These are phyloP conservation scores for Amauroascus niger DNA, from an alignment of 2,329 filamentous ascomycete genomes.

Conservation along the genomic window DNA sequence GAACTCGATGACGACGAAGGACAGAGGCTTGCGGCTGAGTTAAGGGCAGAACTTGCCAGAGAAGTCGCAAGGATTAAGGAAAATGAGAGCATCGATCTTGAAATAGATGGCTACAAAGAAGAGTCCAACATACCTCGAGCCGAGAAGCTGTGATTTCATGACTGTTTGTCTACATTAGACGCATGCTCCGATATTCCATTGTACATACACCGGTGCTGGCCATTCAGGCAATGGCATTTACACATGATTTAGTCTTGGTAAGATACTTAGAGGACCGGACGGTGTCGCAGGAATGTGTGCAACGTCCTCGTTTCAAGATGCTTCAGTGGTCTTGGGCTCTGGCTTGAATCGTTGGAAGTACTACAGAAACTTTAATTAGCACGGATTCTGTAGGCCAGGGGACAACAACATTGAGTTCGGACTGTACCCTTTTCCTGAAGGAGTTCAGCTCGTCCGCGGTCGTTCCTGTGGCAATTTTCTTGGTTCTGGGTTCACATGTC, in stretches of 20 bases:
- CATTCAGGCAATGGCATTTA: background rate
- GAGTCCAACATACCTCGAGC: background rate
- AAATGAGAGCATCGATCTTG: conserved; percentile 31
- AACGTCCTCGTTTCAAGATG: background rate
- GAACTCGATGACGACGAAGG: conserved; percentile 41
- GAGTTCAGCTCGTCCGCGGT: conserved; percentile 58
- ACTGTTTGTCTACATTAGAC: background rate
- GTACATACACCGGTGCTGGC: background rate
- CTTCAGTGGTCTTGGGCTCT: background rate
- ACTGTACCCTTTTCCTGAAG: conserved; percentile 49
- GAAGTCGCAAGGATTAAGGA: conserved; percentile 30
- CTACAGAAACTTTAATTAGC: background rate
- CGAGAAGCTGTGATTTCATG: conserved; percentile 8
- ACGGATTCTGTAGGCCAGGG: background rate
- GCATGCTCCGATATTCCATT: background rate
- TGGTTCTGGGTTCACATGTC: conserved; percentile 27
- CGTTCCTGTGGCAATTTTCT: conserved; percentile 31
- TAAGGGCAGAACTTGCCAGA: conserved; percentile 31
- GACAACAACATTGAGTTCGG: background rate
- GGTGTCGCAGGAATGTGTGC: background rate
- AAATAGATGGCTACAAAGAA: background rate
- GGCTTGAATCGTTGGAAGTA: conserved; percentile 8
- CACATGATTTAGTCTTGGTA: background rate
- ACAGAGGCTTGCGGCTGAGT: conserved; percentile 27
- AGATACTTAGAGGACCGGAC: background rate